phyloP scores from a whole-genome alignment of 768 basidiomycete species.

The Exidia glandulosa region DNA sequence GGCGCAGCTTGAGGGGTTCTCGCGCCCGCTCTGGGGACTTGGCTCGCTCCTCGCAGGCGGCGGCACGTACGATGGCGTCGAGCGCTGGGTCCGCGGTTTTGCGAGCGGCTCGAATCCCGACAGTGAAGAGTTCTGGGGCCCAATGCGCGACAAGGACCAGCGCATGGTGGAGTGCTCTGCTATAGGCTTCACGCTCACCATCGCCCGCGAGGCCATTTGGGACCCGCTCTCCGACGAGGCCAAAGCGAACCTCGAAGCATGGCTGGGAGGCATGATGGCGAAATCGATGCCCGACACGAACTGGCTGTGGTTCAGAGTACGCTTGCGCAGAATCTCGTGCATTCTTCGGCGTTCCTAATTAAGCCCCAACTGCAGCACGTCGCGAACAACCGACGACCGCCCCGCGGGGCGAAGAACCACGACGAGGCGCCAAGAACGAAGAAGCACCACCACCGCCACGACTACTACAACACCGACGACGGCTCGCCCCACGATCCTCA shows the following conservation, averaged over 20 bases:
- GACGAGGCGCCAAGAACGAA: constrained; percentile 55
- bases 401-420: constrained; percentile 44
- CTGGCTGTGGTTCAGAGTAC: constrained; percentile 72
- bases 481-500: constrained; percentile 75
- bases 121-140: constrained; percentile 64
- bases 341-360: constrained; percentile 1
- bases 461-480: constrained; percentile 66
- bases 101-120: constrained; percentile 57
- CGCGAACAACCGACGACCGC: constrained; percentile 59
- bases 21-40: constrained; percentile 67
- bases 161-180: constrained; percentile 76
- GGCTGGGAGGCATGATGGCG: constrained; percentile 69
- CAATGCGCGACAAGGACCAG: constrained; percentile 65
- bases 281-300: constrained; percentile 79
- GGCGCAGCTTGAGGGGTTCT: constrained; percentile 61
- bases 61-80: constrained; percentile 42
- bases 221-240: constrained; percentile 42
- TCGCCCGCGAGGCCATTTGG: constrained; percentile 55
- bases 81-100: constrained; percentile 57
- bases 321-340: constrained; percentile 9
- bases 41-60: constrained; percentile 57
- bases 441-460: constrained; percentile 62
- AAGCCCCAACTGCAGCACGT: constrained; percentile 40
- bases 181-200: constrained; percentile 59
- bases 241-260: constrained; percentile 48